Evolutionary conservation across 805 yeast species (phyloP), one percentile per base, ranked within the genome.

Genomic region (Priceomyces melissophilus): DNA sequence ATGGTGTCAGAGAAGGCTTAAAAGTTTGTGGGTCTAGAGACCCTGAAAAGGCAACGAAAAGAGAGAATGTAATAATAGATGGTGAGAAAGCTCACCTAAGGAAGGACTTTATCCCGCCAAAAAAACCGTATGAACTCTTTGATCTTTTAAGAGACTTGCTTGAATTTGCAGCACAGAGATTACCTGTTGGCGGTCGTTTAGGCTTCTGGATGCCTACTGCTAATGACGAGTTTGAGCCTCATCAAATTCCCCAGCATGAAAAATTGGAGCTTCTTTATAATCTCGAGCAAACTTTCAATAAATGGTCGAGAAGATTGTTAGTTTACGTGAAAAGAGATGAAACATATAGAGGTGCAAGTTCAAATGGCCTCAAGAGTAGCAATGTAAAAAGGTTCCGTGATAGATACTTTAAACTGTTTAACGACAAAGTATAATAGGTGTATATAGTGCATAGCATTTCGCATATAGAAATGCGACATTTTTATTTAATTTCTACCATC

Each of bases 181-280:
- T 93, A 40, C 86, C 85, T 0, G 63, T 79, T 2, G 78, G 78
- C 6, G 96, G 97, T 1, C 69, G 98, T 47, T 69, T 93, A 28
- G 87, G 93, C 20, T 90, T 89, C 61, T 93, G 99, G 99, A 87
- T 90, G 93, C 99, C 99, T 0, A 84, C 95, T 1, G 95, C 96
- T 1, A 89, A 90, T 57, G 95, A 87, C 53, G 95, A 86, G 49
- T 80, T 76, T 47, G 71, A 79, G 28, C 78, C 73, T 42, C 79
- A 85, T 35, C 69, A 75, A 39, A 79, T 90, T 17, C 98, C 98
- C 4, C 81, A 79, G 50, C 96, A 93, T 61, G 72, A 78, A 45
- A 78, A 76, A 32, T 61, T 93, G 43, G 84, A 85, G 52, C 69
- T 89, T 50, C 65, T 82, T 36, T 81, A 84, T 49, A 79, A 82